Evolutionary conservation across 2,329 filamentous ascomycete genomes (phyloP).

Genomic region (Shiraia bambusicola): DNA sequence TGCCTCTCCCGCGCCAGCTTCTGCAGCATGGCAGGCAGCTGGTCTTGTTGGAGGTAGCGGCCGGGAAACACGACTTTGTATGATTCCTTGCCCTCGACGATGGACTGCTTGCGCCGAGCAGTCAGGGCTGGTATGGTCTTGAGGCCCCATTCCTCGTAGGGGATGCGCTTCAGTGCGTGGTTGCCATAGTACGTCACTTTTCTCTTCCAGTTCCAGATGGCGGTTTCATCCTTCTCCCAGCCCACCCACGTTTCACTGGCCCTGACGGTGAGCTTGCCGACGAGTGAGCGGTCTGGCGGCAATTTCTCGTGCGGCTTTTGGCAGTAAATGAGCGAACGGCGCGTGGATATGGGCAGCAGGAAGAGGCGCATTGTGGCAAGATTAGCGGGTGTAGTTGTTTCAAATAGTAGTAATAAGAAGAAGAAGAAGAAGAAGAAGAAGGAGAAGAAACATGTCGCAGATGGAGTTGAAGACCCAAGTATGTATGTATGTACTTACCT

Average conservation of each 20-base stretch:
- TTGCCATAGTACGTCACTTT: constrained; percentile 86
- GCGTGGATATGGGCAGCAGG: constrained; percentile 88
- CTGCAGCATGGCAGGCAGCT: constrained; percentile 65
- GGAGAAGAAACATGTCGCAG: constrained; percentile 26
- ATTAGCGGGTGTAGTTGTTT: constrained; percentile 3
- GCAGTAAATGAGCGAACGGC: constrained; percentile 88
- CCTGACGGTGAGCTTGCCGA: constrained; percentile 70
- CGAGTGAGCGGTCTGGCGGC: constrained; percentile 53
- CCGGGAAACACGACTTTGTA: constrained; percentile 77
- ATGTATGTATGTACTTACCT: constrained; percentile 6
- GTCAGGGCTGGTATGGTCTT: constrained; percentile 89
- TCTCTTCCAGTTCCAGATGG: constrained; percentile 74
- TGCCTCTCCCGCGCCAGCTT: constrained; percentile 79
- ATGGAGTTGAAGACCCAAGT: constrained; percentile 5
- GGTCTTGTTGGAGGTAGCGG: constrained; percentile 64
- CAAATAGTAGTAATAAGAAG: no score
- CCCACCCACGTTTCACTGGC: constrained; percentile 76
- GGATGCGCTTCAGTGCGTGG: constrained; percentile 78
- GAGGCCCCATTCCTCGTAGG: constrained; percentile 96
- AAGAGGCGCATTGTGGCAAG: constrained; percentile 76
- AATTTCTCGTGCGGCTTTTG: constrained; percentile 66
- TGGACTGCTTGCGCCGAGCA: constrained; percentile 63
- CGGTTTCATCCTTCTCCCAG: constrained; percentile 79
- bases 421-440: no score
- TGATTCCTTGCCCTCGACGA: constrained; percentile 62